Conservation (phyloP, 2,329 filamentous ascomycete species). For the Xylariaceae sp. region DNA sequence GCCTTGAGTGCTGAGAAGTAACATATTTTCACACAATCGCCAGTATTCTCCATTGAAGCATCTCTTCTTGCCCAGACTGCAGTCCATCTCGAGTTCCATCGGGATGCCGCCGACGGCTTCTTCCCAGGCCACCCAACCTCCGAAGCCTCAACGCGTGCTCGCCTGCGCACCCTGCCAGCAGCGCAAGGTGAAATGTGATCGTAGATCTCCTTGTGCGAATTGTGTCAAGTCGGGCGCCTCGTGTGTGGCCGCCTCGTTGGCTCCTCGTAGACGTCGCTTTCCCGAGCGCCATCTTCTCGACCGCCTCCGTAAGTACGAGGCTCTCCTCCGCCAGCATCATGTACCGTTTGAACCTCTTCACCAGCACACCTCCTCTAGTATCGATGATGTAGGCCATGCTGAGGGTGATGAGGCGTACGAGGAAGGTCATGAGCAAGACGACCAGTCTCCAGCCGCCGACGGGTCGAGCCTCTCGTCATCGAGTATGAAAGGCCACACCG, state of each 20-base stretch:
- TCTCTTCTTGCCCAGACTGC: no score
- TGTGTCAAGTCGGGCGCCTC: constrained; percentile 44
- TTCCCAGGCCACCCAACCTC: not conserved
- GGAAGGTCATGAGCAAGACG: constrained; percentile 2
- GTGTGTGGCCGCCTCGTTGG: constrained; percentile 42
- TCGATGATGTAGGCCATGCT: constrained; percentile 14
- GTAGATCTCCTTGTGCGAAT: constrained; percentile 55
- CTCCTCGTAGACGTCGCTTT: constrained; percentile 43
- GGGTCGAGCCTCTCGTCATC: no score
- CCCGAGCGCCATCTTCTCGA: constrained; percentile 58
- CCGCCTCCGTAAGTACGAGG: constrained; percentile 55
- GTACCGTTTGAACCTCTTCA: constrained; percentile 52
- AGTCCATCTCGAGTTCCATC: no score
- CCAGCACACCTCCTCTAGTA: constrained; percentile 6
- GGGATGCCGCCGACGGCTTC: not conserved
- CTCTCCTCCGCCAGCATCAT: constrained; percentile 51
- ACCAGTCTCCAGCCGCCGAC: constrained; percentile 11
- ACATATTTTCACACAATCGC: no score
- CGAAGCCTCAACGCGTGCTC: constrained; percentile 30
- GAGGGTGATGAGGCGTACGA: not conserved
- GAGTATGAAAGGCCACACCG: no score
- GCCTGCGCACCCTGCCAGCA: constrained; percentile 61
- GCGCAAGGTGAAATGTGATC: constrained; percentile 61
- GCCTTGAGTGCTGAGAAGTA: no score
- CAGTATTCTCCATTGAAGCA: no score